Base-by-base conservation (phyloP, 2,329 filamentous ascomycete species). In the Aureobasidium zeae region DNA sequence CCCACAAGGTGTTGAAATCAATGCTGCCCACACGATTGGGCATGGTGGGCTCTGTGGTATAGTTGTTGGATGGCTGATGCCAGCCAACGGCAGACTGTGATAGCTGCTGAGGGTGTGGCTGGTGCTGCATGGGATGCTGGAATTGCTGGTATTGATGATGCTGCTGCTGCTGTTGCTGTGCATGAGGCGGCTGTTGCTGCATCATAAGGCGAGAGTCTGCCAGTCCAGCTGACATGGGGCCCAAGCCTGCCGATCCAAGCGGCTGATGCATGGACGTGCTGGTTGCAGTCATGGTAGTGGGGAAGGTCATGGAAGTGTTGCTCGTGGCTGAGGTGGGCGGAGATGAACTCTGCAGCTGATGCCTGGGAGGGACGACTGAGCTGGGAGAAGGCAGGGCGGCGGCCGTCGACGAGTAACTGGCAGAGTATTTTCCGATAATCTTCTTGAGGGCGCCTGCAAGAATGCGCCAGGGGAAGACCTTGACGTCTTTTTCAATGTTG, bases 401-500 rank as follows among this genome's bases (percentile, higher is more conserved):
- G 44, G 77, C 77, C 15, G 77, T 81, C 28, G 78, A 81, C n/a
- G 77, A 77, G 58, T 81, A 81, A 59, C 76, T 81, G 47, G 77
- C 78, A 53, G 77, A 80, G 64, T 96, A 98, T 82, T 98, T 98
- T 57, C 86, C 81, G 60, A 98, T 94, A 57, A 98, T 96, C 71
- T 98, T 98, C 74, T 93, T 94, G 52, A 98, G 73, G 0, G 91
- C 89, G 48, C 79, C 76, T 36, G 77, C 76, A 32, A 98, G 72
- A 48, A 91, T 86, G 63, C 87, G 91, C 91, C 91, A 98, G 4
- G 87, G 83, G 58, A 96, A 98, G 10, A 96, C 91, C 67, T 98
- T 98, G 59, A 98, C 88, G 57, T 96, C 89, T 68, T 98, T 98
- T 69, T 96, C 91, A 52, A 98, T 98, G 59, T 96, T 95, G 50